Base-by-base conservation (phyloP, 2,329 filamentous ascomycete species). In the Xylariaceae sp. region DNA sequence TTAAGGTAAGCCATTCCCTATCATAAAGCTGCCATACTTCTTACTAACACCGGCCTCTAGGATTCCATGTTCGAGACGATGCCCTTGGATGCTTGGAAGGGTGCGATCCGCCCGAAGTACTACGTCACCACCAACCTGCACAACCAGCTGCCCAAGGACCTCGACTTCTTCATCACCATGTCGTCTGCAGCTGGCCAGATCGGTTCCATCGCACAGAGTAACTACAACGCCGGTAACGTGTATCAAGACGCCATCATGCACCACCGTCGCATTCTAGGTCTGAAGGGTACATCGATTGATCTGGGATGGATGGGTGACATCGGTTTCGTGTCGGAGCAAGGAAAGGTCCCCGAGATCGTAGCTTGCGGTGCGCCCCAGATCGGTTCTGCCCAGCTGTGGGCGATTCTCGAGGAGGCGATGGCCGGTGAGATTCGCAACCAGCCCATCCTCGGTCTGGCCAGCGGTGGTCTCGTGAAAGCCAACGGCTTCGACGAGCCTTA, bases 41-140 rank as follows among this genome's bases (percentile, higher is more conserved):
- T 35, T 48, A 54, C 51, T 63, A 60, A 65, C 56, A 41, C n/a
- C 18, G 17, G 8, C 11, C 9, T 6, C 18, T 41, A 71, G 66
- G 69, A 71, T 56, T 66, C 66, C 39, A 67, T 71, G 64, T 71
- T 71, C 56, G 68, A 69, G 55, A 70, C 66, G 15, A 71, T 71
- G 69, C 56, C 63, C 9, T 63, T 65, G 34, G 62, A 65, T 4
- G 67, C 65, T 37, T 69, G 65, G 61, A 63, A 64, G 30, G 65
- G 65, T 13, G 67, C 67, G 6, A 64, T 69, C 34, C 64, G 53
- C 1, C 68, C 68, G 45, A 69, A 71, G 52, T 67, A 67, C 62
- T 62, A 57, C 52, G 68, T 69, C 37, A 68, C 67, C 5, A 65
- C 57, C 52, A 69, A 71, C 61, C 65, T 71, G 45, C 67, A 71